phyloP scores from a whole-genome alignment of 257 asterid species.

The Eucommia ulmoides region DNA sequence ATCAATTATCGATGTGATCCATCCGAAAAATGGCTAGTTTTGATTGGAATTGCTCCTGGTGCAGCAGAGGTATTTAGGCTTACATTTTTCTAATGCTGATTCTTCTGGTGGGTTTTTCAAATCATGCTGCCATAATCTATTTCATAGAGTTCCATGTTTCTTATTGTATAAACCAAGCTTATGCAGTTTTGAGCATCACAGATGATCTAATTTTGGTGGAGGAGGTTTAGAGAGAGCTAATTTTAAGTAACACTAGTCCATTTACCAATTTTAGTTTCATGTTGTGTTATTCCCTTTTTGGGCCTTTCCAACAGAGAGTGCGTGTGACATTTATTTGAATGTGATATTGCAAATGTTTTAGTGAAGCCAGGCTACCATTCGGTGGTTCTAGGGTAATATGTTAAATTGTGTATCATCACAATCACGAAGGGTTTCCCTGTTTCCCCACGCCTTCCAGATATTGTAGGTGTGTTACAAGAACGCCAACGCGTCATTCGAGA shows the following conservation, averaged over 20 bases:
- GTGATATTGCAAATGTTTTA: background rate
- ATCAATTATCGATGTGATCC: slow-evolving; percentile 94
- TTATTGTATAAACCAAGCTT: background rate
- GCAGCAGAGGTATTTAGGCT: slow-evolving; percentile 74
- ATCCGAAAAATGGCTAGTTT: slow-evolving; percentile 95
- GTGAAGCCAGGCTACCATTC: no score
- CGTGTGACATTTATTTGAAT: background rate
- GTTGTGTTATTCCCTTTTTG: background rate
- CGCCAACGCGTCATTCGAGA: no score
- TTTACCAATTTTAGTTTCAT: background rate
- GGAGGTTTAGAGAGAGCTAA: no score
- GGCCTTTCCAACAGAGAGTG: background rate
- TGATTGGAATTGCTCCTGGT: slow-evolving; percentile 98
- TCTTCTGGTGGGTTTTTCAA: background rate
- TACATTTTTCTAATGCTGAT: background rate
- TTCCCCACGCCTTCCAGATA: no score
- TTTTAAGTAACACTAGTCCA: no score
- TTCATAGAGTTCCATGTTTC: background rate
- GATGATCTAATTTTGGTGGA: no score
- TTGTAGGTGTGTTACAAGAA: no score
- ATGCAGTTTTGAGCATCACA: background rate
- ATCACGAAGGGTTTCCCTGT: no score
- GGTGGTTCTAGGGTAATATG: no score
- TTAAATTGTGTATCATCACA: no score
- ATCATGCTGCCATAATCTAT: background rate